Evolutionary conservation across 2,329 filamentous ascomycete genomes (phyloP), one percentile per base, ranked within the genome.

Genomic region (Leptographium procerum): DNA sequence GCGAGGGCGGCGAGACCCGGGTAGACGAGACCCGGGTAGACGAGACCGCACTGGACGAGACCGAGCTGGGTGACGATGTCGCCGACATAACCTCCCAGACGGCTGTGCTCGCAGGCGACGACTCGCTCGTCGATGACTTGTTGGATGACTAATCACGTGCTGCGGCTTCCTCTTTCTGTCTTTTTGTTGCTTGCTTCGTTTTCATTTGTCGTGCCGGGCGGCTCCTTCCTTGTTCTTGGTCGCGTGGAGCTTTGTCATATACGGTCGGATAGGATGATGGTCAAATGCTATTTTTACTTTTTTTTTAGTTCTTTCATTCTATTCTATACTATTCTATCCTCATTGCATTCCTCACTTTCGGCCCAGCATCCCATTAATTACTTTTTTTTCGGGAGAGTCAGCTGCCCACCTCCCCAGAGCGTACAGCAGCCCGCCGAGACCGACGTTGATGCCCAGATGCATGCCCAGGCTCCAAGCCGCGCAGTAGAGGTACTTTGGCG

Each of bases 401-500:
- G n/a, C n/a, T n/a, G n/a, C 24, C 19, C 26, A 28, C 13, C 47
- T 19, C 2, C 76, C 79, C 16, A 84, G 59, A 75, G 76, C 80
- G 66, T 80, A 84, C 52, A 88, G 64, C 43, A 81, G 57, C 33
- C 83, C 77, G 1, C 83, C 84, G 50, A 86, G 64, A 6, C 80
- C 75, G 36, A 91, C 65, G 69, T 92, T 91, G 50, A 92, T 76
- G 43, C 80, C 68, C 61, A 91, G 69, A 80, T 99, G 92, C 74
- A 91, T 89, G 9, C 83, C 88, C 52, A 92, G 68, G 62, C 82
- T 84, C 95, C 94, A 99, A 16, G 87, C 90, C 77, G 94, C 87
- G 63, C 85, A 88, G 70, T 95, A 99, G 64, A 99, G 73, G 70
- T 91, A 97, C 71, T 97, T 99, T 0, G 94, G 94, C 63, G 89